Evolutionary conservation across 2,329 filamentous ascomycete genomes (phyloP), one percentile per base, ranked within the genome.

Genomic region (Claviceps pusilla): DNA sequence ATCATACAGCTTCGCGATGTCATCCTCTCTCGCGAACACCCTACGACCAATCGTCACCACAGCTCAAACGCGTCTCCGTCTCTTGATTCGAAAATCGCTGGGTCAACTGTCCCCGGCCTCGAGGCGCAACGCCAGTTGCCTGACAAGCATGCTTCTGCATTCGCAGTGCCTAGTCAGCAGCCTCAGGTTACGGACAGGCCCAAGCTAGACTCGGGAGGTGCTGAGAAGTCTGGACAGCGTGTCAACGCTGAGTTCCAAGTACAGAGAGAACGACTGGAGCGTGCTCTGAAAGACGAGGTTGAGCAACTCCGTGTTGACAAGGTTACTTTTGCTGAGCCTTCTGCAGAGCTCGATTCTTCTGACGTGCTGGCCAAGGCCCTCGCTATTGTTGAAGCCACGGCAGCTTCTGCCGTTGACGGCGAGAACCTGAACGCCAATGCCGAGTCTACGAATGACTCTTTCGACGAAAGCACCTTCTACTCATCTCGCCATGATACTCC

Each of bases 401-500:
- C 84, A 63, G 76, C 79, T 64, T 73, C 76, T 59, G 70, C 79
- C 62, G 69, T 76, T 66, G 73, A 75, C 75, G 78, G 80, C 72
- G 74, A 75, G 61, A 75, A 69, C 61, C 62, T 69, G 56, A 60
- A 61, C 68, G 70, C 73, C 75, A 77, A 83, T 69, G 75, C 75
- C 64, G 81, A 82, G 67, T 77, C 71, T 60, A 71, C 79, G 65
- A 86, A 77, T 77, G 87, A 91, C 68, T 93, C 88, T 41, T 87
- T 89, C 72, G 89, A 96, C 71, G 86, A 94, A 67, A 89, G 94
- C 65, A 93, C 89, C 45, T 95, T 95, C 70, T 96, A 97, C 75
- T 96, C 91, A 60, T 96, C 90, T 71, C 87, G 86, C 72, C 84
- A 90, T 74, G 87, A 90, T 67, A 95, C 89, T 59, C 79, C 80